phyloP scores from a whole-genome alignment of 2,329 filamentous ascomycete genomes.

The Cyphellophora europaea region DNA sequence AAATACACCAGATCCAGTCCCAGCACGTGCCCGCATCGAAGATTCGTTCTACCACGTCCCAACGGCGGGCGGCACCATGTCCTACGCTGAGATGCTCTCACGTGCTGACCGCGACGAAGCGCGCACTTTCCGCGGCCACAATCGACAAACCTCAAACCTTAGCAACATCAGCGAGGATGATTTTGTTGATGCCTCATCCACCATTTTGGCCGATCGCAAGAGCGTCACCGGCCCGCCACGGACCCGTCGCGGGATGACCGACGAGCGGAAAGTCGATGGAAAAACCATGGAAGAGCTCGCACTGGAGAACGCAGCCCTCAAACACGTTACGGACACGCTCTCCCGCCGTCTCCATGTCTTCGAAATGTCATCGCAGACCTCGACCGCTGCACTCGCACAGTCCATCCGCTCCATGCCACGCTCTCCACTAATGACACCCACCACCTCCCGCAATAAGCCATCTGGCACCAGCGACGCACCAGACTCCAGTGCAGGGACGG shows the following conservation, averaged over 20 bases:
- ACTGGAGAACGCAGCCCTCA: constrained; percentile 78
- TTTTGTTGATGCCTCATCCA: constrained; percentile 81
- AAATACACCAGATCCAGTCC: constrained; percentile 22
- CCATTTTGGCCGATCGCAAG: constrained; percentile 19
- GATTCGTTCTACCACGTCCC: constrained; percentile 92
- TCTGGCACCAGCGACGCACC: constrained; percentile 4
- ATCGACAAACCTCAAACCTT: constrained; percentile 29
- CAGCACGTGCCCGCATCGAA: constrained; percentile 20
- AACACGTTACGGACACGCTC: constrained; percentile 75
- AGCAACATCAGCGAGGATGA: constrained; percentile 67
- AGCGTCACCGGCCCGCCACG: constrained; percentile 11
- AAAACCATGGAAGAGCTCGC: constrained; percentile 82
- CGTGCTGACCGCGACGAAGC: constrained; percentile 36
- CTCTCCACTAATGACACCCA: constrained; percentile 13
- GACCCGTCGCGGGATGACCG: constrained; percentile 4
- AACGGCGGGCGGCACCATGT: constrained; percentile 79
- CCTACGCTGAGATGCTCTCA: constrained; percentile 80
- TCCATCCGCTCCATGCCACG: constrained; percentile 51
- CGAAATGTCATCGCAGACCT: constrained; percentile 83
- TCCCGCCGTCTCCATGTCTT: constrained; percentile 85
- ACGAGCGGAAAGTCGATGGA: constrained; percentile 20
- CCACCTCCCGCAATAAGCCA: constrained; percentile 15
- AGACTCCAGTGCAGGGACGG: not conserved
- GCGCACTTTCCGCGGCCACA: constrained; percentile 20
- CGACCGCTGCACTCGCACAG: constrained; percentile 75